A percentile compares a stretch with the other conserved stretches of the same genome.
phyloP scores from a whole-genome alignment of 352 stramenopile genomes.

The Phytophthora cryptogea region DNA sequence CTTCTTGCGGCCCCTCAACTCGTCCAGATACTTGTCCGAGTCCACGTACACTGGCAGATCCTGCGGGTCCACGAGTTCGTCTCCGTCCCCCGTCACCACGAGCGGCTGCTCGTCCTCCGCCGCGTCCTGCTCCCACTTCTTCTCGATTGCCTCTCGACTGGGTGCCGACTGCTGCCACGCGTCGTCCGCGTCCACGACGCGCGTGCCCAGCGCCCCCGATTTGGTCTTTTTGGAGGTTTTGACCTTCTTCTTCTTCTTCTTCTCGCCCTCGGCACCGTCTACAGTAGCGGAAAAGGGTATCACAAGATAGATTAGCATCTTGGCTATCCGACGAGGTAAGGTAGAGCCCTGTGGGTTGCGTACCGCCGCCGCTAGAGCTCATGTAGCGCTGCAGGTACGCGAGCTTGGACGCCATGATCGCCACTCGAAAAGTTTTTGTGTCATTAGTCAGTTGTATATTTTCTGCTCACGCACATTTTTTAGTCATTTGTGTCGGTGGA shows the following conservation, averaged over 20 bases:
- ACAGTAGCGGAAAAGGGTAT: neutral
- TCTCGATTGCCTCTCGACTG: slow-evolving; percentile 51
- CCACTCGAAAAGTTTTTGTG: slow-evolving; percentile 22
- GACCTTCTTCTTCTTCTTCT: slow-evolving; percentile 73
- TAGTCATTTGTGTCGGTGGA: slow-evolving; percentile 7
- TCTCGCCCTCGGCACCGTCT: slow-evolving; percentile 34
- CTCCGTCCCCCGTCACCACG: slow-evolving; percentile 47
- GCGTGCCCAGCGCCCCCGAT: slow-evolving; percentile 23
- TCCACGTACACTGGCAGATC: slow-evolving; percentile 78
- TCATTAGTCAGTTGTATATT: slow-evolving; percentile 4
- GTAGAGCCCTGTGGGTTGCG: neutral
- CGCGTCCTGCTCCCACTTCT: slow-evolving; percentile 65
- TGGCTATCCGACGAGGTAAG: neutral
- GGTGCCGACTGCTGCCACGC: slow-evolving; percentile 55
- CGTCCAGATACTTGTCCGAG: slow-evolving; percentile 63
- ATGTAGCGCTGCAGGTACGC: slow-evolving; percentile 85
- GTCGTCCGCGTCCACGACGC: slow-evolving; percentile 67
- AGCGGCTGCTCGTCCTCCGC: slow-evolving; percentile 48
- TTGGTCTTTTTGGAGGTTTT: slow-evolving; percentile 60
- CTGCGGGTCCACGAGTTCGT: slow-evolving; percentile 59
- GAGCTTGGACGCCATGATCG: slow-evolving; percentile 65
- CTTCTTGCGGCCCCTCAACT: slow-evolving; percentile 43
- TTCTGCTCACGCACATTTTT: slow-evolving; percentile 1
- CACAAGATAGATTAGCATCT: slow-evolving; percentile 11
- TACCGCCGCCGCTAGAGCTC: slow-evolving; percentile 40